Base-by-base conservation (phyloP, 352 stramenopile species). In the Halophytophthora polymorphica region DNA sequence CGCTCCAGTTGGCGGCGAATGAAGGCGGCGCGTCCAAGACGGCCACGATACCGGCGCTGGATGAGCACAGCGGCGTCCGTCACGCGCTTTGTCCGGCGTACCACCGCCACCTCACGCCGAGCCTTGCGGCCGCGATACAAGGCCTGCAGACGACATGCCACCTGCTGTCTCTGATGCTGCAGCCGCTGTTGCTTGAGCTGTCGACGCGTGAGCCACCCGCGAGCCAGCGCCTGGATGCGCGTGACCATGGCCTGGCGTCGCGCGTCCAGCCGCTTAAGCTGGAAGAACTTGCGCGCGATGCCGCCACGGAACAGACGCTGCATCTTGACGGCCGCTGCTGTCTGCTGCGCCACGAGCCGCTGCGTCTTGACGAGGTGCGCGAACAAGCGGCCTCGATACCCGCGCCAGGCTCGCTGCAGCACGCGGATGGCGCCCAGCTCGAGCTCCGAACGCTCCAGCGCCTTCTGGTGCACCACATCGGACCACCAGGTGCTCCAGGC, bases 401-500 rank as follows among this genome's bases (percentile, higher is more conserved):
- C 67, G 10, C 78, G 56, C 58, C 73, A 81, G 6, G 82, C 69
- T 10, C 82, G 77, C 42, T 92, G 82, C 11, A 92, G 70, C 12
- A 79, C 61, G 18, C 56, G 46, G 42, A 80, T 80, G 4, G 83
- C 64, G 3, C 86, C 66, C 3, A 83, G 23, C 39, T 90, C 67
- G 1, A 76, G 45, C n/a, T 42, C 54, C 6, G 67, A 64, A 3
- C 73, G 71, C 37, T 89, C 71, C 15, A 84, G 45, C 11, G 77
- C 63, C 34, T 88, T 83, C 19, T 68, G 50, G 31, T 77, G 59
- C 11, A 56, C 66, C n/a, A 90, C 56, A 35, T 84, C 64, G 0
- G 62, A 71, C 56, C 61, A 83, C 83, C 83, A 93, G 18, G 75
- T 83, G 18, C 66, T 76, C 83, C 80, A 93, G 18, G 73, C 75